phyloP scores from a whole-genome alignment of 2,329 filamentous ascomycete species.

The Eurotiales sp. region DNA sequence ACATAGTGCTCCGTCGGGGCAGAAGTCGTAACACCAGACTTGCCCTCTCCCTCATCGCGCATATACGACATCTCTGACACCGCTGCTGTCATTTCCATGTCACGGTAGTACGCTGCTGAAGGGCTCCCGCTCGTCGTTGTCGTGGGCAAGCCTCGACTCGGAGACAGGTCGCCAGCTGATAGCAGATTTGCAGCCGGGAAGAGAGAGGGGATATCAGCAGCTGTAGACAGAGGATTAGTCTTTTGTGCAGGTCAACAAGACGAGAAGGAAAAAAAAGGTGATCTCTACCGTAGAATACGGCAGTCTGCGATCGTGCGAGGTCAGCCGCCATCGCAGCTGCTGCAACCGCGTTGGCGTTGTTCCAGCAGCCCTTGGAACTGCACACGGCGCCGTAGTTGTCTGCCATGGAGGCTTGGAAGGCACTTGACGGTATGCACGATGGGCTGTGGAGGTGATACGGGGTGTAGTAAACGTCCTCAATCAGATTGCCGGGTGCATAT shows the following conservation, averaged over 20 bases:
- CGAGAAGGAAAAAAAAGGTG: no score
- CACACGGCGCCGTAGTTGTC: conserved; percentile 27
- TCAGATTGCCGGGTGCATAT: conserved; percentile 25
- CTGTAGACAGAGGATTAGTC: conserved; percentile 22
- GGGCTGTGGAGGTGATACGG: conserved; percentile 25
- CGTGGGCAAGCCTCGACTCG: conserved; percentile 35
- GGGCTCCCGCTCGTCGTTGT: conserved; percentile 27
- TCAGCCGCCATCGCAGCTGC: conserved; percentile 6
- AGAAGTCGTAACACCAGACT: not conserved
- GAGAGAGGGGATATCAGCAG: conserved; percentile 25
- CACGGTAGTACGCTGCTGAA: conserved; percentile 12
- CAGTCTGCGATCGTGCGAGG: conserved; percentile 20
- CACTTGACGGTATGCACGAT: conserved; percentile 30
- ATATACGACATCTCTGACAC: no score
- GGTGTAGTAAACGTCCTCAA: conserved; percentile 30
- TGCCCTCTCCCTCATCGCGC: not conserved
- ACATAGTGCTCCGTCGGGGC: not conserved
- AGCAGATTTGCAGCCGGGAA: conserved; percentile 22
- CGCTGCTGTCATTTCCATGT: not conserved
- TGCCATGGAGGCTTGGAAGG: conserved; percentile 25
- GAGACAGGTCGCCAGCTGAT: conserved; percentile 22
- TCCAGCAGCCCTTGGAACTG: conserved; percentile 30
- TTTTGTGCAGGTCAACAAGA: no score
- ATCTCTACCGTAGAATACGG: conserved; percentile 24
- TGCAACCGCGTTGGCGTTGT: conserved; percentile 21